Conservation (phyloP, 305 asterid species). For the Withania somnifera region DNA sequence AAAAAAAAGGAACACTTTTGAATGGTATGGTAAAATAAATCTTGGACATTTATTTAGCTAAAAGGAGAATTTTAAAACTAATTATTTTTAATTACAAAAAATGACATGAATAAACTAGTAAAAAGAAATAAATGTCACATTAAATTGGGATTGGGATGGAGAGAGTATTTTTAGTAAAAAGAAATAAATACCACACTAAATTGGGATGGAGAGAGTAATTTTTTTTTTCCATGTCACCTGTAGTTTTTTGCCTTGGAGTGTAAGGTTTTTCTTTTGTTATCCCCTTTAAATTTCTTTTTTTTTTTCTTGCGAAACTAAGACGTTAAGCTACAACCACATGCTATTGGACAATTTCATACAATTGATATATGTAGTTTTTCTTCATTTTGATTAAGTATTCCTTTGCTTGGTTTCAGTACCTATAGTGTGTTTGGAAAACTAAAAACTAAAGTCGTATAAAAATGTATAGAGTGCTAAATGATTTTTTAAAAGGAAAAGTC, state of each 20-base stretch:
- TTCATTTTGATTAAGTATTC: neutral
- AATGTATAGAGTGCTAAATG: neutral
- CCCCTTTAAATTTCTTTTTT: no score
- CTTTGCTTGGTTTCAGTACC: neutral
- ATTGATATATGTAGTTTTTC: neutral
- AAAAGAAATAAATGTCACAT: no score
- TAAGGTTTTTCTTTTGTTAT: neutral
- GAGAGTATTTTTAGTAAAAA: no score
- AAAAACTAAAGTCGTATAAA: neutral
- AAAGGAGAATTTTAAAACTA: no score
- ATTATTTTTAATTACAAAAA: no score
- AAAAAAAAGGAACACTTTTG: no score
- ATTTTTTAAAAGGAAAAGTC: neutral
- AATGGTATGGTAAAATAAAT: no score
- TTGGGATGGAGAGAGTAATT: no score
- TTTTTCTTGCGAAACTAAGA: neutral
- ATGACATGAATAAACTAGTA: no score
- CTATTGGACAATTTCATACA: neutral
- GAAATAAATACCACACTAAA: no score
- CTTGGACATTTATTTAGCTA: no score
- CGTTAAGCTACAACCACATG: neutral
- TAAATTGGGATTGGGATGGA: no score
- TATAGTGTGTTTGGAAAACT: neutral
- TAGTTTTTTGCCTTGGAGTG: neutral
- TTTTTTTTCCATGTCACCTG: neutral